phyloP scores from a whole-genome alignment of 495 filamentous ascomycete species.

The Aspergillus egyptiacus region DNA sequence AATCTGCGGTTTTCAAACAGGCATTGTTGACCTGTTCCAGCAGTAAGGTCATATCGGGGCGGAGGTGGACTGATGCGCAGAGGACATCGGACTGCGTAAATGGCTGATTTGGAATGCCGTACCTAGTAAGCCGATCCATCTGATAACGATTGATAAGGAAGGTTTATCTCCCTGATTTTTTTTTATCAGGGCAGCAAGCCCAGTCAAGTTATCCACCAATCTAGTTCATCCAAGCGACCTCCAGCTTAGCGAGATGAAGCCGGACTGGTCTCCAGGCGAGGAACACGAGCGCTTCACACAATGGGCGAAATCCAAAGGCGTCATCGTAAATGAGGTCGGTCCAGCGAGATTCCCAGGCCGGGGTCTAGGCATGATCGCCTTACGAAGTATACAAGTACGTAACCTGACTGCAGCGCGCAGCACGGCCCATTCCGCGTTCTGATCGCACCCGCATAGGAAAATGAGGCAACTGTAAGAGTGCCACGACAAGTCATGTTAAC shows the following conservation, averaged over 20 bases:
- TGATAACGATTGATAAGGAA: conserved; percentile 17
- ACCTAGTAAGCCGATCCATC: too few species aligned
- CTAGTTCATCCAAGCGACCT: too few species aligned
- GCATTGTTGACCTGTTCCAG: conserved; percentile 8
- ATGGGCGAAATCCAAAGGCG: conserved; percentile 57
- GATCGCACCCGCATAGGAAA: conserved; percentile 26
- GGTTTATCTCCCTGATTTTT: not conserved
- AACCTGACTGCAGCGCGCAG: not conserved
- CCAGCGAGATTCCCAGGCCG: conserved; percentile 56
- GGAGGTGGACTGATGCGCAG: conserved; percentile 27
- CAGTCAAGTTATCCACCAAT: too few species aligned
- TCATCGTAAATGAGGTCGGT: conserved; percentile 54
- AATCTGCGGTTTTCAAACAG: not conserved
- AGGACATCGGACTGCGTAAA: conserved; percentile 15
- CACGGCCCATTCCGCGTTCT: not conserved
- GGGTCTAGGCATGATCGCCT: conserved; percentile 71
- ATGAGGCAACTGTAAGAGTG: conserved; percentile 54
- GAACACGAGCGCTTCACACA: conserved; percentile 47
- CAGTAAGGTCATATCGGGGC: not conserved
- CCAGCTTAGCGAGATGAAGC: conserved; percentile 29
- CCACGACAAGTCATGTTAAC: conserved; percentile 60
- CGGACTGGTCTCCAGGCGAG: conserved; percentile 37
- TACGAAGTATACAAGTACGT: conserved; percentile 54
- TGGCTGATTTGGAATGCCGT: conserved; percentile 22
- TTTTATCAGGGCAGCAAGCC: not conserved